These are phyloP conservation scores for Penicillium lividum DNA, from an alignment of 495 filamentous ascomycete species.

Conservation along the genomic window DNA sequence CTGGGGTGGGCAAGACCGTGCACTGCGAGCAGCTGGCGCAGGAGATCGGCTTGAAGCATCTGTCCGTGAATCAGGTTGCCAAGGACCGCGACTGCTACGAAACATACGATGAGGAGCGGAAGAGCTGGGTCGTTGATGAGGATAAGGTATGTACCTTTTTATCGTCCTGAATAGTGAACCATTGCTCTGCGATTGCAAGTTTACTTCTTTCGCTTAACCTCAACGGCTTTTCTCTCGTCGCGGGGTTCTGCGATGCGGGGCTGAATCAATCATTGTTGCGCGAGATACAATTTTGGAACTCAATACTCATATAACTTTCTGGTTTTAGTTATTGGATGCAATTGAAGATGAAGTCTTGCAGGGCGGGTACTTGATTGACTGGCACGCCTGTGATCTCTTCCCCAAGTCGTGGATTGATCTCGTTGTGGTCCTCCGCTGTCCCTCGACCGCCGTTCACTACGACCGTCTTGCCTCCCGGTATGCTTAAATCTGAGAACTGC, in stretches of 20 bases:
- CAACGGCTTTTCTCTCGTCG: slow-evolving; percentile 6
- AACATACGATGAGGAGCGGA: slow-evolving; percentile 77
- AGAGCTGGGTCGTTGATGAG: slow-evolving; percentile 94
- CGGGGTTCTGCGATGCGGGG: slow-evolving; percentile 10
- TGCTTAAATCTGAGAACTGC: slow-evolving; percentile 6
- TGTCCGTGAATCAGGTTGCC: slow-evolving; percentile 87
- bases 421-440: slow-evolving; percentile 84
- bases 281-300: background rate
- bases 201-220: slow-evolving; percentile 2
- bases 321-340: slow-evolving; percentile 73
- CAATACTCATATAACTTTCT: slow-evolving; percentile 3
- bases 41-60: slow-evolving; percentile 71
- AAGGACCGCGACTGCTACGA: slow-evolving; percentile 83
- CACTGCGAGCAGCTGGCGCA: slow-evolving; percentile 79
- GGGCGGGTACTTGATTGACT: slow-evolving; percentile 93
- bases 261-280: background rate
- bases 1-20: slow-evolving; percentile 91
- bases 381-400: slow-evolving; percentile 97
- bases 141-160: slow-evolving; percentile 68
- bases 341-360: slow-evolving; percentile 78
- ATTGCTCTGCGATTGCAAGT: background rate
- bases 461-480: slow-evolving; percentile 78
- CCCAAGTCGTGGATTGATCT: slow-evolving; percentile 93
- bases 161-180: background rate
- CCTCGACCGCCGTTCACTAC: slow-evolving; percentile 71